Evolutionary conservation across 164 flowering plant genomes (phyloP), one percentile per base, ranked within the genome.

Genomic region (Platanus orientalis): DNA sequence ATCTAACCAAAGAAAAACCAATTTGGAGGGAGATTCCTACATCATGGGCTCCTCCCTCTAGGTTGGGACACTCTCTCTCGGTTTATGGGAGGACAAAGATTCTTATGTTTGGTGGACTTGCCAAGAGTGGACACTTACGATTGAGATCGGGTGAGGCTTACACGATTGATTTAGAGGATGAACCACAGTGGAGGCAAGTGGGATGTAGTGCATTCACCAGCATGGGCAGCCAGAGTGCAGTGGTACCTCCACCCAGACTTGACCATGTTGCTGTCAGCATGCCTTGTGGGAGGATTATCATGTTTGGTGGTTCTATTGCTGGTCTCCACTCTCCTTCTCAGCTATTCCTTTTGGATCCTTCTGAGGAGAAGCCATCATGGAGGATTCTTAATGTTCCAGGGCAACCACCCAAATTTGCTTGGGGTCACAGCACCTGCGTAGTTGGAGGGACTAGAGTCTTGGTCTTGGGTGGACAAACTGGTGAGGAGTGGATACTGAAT

Each of bases 401-500:
- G 36, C 82, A 84, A 61, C 90, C 90, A 4, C 94, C 97, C 3
- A 84, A 84, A 60, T 86, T 81, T 58, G 94, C 97, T 20, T 88
- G 97, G 97, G 97, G 97, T 42, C 97, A 90, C 53, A 86, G 94
- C 67, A 90, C 94, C 23, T 90, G 97, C 64, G 86, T 86, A 42
- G 86, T 88, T 58, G 94, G 94, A 59, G 94, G 97, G 13, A 88
- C 97, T 13, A 68, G 92, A 64, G 94, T 83, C 34, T 65, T 90
- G 65, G 92, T 90, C 20, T 66, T 90, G 73, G 97, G 94, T 29
- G 92, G 94, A 6, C 87, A 88, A 40, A 84, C 92, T 0, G 97
- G 94, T 6, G 94, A 86, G 68, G 94, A 90, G 42, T 90, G 97
- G 97, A 73, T 88, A 62, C 88, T 90, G 14, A 90, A 86, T 60